These are phyloP conservation scores for Aspergillus proliferans DNA, from an alignment of 2,329 filamentous ascomycete genomes.

Conservation along the genomic window DNA sequence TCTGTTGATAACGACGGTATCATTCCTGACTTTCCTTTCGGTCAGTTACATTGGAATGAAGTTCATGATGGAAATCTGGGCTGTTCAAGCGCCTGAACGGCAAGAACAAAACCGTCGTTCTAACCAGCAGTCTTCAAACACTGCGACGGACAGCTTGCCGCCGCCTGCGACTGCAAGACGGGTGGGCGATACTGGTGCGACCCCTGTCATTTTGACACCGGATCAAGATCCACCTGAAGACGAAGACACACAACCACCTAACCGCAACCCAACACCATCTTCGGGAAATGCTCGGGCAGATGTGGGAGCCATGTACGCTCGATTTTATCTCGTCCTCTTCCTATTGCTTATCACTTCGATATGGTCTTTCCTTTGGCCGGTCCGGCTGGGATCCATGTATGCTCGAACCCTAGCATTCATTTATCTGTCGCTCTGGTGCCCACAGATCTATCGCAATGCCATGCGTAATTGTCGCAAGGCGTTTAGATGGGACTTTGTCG, in stretches of 20 bases:
- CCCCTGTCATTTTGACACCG: conserved; percentile 53
- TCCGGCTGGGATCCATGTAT: conserved; percentile 48
- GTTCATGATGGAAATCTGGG: conserved; percentile 63
- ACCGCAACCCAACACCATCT: conserved; percentile 26
- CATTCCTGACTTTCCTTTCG: conserved; percentile 55
- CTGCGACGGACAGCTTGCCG: conserved; percentile 38
- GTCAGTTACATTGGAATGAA: conserved; percentile 59
- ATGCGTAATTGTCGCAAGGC: conserved; percentile 87
- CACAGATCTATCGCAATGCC: conserved; percentile 85
- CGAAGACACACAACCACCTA: conserved; percentile 24
- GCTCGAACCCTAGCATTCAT: conserved; percentile 59
- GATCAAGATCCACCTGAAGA: conserved; percentile 50
- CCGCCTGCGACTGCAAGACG: conserved; percentile 46
- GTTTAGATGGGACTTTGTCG: conserved; percentile 82
- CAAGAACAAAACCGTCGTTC: conserved; percentile 27
- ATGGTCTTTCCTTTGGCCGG: conserved; percentile 54
- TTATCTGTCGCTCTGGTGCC: conserved; percentile 87
- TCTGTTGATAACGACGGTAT: conserved; percentile 49
- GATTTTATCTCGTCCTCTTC: conserved; percentile 57
- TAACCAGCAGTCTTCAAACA: conserved; percentile 19
- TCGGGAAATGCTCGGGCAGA: conserved; percentile 37
- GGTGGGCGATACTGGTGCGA: conserved; percentile 43
- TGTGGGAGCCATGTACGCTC: conserved; percentile 54
- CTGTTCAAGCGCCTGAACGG: conserved; percentile 48
- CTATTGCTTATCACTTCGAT: conserved; percentile 53